Evolutionary conservation across 805 yeast genomes (phyloP), one percentile per base, ranked within the genome.

Genomic region (Monosporozyma yasuniensis): DNA sequence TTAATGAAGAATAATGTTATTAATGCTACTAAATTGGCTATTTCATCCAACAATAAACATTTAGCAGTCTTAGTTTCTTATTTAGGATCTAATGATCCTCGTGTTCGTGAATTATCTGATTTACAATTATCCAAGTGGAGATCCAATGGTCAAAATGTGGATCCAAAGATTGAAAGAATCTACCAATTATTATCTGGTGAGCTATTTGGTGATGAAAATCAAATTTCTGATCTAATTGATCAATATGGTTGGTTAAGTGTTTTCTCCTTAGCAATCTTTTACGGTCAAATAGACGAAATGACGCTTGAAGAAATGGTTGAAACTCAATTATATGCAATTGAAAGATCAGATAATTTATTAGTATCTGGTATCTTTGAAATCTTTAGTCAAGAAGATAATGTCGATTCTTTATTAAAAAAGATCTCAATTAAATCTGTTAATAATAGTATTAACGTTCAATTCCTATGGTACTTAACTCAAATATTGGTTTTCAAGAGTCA

Each of bases 71-170:
- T 87, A 25, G 64, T 91, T 11, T 75, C 96, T 0, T 68, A 85
- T 42, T 63, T 84, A 7, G 95, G 87, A 32, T 81, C 93, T 0
- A 83, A 84, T 56, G 85, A 83, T 55, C 73, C 73, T 0, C 72
- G 74, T 1, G 82, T 84, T 3, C 72, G 72, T 46, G 59, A 58
- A 0, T 70, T 79, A 47, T 90, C 96, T 0, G 54, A 61, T 6
- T 64, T 65, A 32, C 96, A 89, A 65, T 65, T 91, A 22, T 66
- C 70, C 2, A 78, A 76, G 37, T 90, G 97, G 97, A 63, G 64
- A 28, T 69, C 71, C 3, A 67, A 68, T 5, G 70, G 67, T 69
- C 3, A 49, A 70, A 28, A 62, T 60, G 27, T 66, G 64, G 44
- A 79, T 83, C 49, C 89, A 0, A 67, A 76, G 2, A 65, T 87